Conservation (phyloP, 2,329 filamentous ascomycete genomes). For the Talaromyces sp. region DNA sequence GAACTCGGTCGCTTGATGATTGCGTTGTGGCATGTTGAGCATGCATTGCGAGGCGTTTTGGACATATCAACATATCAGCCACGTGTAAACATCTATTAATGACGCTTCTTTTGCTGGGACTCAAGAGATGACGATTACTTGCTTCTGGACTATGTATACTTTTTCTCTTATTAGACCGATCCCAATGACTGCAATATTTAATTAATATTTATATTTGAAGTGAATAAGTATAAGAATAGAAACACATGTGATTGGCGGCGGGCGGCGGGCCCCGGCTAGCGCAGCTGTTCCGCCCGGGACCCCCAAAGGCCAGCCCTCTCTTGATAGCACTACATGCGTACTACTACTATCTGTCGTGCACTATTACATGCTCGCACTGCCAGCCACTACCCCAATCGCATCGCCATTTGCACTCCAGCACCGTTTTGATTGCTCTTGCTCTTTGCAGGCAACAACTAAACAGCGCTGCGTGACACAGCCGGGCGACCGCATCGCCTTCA, state of each 20-base stretch:
- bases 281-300: slow-evolving; percentile 2
- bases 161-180: background rate
- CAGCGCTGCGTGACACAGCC: background rate
- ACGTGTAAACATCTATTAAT: slow-evolving; percentile 8
- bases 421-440: background rate
- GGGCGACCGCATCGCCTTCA: background rate
- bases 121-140: background rate
- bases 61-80: slow-evolving; percentile 3
- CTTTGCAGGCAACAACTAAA: background rate
- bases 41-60: slow-evolving; percentile 10
- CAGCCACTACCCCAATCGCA: slow-evolving; percentile 2
- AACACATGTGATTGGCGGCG: background rate
- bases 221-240: background rate
- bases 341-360: too few species aligned
- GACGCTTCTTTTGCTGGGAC: slow-evolving; percentile 1
- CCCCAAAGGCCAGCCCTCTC: background rate
- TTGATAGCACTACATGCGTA: background rate
- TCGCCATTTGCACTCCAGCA: background rate
- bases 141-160: background rate
- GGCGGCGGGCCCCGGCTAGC: slow-evolving; percentile 5
- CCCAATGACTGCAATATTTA: too few species aligned
- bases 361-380: background rate
- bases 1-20: slow-evolving; percentile 1
- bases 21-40: background rate
- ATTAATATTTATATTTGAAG: too few species aligned